Conservation (phyloP, 768 basidiomycete genomes). For the Pleurotus cornucopiae region DNA sequence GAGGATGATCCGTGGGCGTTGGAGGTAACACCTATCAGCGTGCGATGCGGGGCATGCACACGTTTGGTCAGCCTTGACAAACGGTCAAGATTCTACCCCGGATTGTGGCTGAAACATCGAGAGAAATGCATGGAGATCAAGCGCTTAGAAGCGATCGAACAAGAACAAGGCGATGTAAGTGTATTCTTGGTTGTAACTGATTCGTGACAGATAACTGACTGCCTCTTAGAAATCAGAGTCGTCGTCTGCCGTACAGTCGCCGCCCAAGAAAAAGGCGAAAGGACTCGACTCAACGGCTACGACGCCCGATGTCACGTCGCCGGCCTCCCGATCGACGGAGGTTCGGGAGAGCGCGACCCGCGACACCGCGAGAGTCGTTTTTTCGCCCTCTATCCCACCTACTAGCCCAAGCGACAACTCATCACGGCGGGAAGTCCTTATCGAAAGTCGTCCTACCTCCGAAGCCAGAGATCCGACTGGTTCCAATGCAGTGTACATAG, state of each 20-base stretch:
- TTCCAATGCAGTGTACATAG: not conserved
- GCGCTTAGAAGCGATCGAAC: conserved; percentile 5
- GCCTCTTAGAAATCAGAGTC: not conserved
- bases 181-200: not conserved
- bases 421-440: not conserved
- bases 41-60: conserved; percentile 16
- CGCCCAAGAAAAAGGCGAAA: not conserved
- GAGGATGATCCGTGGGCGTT: conserved; percentile 17
- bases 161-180: conserved; percentile 4
- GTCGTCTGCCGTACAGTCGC: not conserved
- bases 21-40: conserved; percentile 16
- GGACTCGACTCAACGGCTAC: not conserved
- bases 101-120: conserved; percentile 19
- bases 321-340: not conserved
- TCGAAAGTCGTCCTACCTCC: not conserved
- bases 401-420: not conserved
- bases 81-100: conserved; percentile 17
- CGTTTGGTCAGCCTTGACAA: conserved; percentile 16
- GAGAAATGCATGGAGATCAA: conserved; percentile 15
- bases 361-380: not conserved
- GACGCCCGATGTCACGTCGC: not conserved
- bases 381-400: not conserved
- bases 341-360: not conserved
- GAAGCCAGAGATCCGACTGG: not conserved
- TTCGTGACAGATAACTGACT: not conserved